Conservation (phyloP, 2,329 filamentous ascomycete genomes). For the Claviceps digitariae region DNA sequence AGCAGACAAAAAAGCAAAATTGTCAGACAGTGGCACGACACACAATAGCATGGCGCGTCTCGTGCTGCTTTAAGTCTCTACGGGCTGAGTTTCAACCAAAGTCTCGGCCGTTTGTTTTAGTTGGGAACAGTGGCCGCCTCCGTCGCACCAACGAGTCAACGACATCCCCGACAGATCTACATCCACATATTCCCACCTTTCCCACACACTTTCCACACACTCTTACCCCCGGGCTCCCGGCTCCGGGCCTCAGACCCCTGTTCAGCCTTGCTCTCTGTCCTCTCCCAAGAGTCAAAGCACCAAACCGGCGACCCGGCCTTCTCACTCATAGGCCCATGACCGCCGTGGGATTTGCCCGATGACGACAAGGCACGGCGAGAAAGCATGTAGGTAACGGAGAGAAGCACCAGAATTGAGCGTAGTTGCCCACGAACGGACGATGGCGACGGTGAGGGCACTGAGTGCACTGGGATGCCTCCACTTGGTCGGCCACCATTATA, state of each 20-base stretch:
- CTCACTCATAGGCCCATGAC: background rate
- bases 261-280: background rate
- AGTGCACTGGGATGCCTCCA: background rate
- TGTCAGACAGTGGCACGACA: slow-evolving; percentile 1
- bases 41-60: background rate
- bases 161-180: background rate
- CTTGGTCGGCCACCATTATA: background rate
- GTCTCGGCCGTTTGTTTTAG: background rate
- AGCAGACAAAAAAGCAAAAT: background rate
- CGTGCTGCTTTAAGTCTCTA: background rate
- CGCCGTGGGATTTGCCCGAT: background rate
- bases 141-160: slow-evolving; percentile 2
- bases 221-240: too few species aligned
- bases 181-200: background rate
- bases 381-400: background rate
- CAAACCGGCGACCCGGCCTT: background rate
- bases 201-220: background rate
- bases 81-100: background rate
- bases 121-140: background rate
- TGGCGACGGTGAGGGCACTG: background rate
- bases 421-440: background rate
- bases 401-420: background rate
- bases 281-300: background rate
- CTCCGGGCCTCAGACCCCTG: too few species aligned
- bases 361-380: background rate